Evolutionary conservation across 441 rosid genomes (phyloP).

Genomic region (Manihot esculenta): DNA sequence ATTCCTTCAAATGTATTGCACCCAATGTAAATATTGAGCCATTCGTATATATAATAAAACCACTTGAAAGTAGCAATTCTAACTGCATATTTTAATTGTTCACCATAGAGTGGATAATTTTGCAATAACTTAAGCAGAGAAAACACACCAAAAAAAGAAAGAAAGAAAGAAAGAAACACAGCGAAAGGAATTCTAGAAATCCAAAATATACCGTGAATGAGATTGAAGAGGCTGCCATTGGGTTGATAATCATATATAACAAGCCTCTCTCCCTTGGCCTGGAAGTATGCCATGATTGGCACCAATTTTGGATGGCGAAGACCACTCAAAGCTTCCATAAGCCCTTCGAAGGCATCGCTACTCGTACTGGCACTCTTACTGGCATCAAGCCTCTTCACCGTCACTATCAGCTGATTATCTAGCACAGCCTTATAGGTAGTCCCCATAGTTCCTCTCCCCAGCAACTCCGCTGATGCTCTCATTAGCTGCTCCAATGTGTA

Average conservation of each 20-base stretch:
- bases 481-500: slow-evolving; percentile 84
- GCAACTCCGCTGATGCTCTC: slow-evolving; percentile 92
- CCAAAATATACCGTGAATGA: slow-evolving; percentile 59
- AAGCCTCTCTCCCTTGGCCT: slow-evolving; percentile 76
- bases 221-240: slow-evolving; percentile 83
- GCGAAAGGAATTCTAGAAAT: background rate
- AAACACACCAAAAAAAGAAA: no score
- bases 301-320: slow-evolving; percentile 85
- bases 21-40: background rate
- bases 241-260: slow-evolving; percentile 80
- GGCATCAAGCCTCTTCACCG: slow-evolving; percentile 82
- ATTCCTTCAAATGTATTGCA: background rate
- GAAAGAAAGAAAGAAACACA: no score
- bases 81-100: background rate
- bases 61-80: background rate
- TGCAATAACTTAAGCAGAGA: background rate
- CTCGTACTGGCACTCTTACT: slow-evolving; percentile 55
- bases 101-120: background rate
- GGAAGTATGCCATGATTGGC: slow-evolving; percentile 70
- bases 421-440: slow-evolving; percentile 87
- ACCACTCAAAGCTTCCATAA: slow-evolving; percentile 81
- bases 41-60: background rate
- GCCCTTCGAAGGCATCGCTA: slow-evolving; percentile 61
- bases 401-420: slow-evolving; percentile 74
- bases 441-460: slow-evolving; percentile 78